Evolutionary conservation across 192 early-diverging fungal species (phyloP).

Genomic region (Geranomyces michiganensis): DNA sequence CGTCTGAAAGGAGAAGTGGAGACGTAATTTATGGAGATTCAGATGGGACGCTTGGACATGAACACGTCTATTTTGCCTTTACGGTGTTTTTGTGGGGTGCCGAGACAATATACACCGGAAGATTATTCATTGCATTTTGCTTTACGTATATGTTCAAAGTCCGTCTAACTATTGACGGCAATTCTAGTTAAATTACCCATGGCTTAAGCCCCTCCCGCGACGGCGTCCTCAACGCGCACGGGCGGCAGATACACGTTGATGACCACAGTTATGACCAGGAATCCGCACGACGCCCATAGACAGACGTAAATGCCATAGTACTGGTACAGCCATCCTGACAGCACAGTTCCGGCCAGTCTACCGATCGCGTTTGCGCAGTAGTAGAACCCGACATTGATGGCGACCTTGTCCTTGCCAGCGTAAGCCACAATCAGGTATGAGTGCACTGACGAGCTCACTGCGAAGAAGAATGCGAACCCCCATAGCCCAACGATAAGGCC

Average conservation of each 20-base stretch:
- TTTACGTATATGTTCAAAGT: no score
- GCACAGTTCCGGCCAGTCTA: slow-evolving; percentile 21
- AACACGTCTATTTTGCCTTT: no score
- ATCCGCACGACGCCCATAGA: slow-evolving; percentile 29
- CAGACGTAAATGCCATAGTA: slow-evolving; percentile 34
- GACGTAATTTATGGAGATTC: no score
- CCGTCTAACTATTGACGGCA: no score
- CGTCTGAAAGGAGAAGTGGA: no score
- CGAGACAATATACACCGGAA: no score
- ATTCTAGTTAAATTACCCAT: no score
- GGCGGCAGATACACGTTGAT: slow-evolving; percentile 26
- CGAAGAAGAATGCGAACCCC: slow-evolving; percentile 41
- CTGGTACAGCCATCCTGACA: slow-evolving; percentile 34
- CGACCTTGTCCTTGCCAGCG: slow-evolving; percentile 41
- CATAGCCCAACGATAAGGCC: slow-evolving; percentile 15
- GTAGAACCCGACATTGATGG: slow-evolving; percentile 45
- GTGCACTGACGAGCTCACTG: slow-evolving; percentile 41
- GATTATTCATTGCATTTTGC: no score
- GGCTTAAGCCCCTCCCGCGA: no score
- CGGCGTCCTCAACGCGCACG: no score
- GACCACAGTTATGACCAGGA: slow-evolving; percentile 18
- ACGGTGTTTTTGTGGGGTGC: no score
- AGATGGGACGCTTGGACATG: no score
- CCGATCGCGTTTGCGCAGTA: slow-evolving; percentile 39
- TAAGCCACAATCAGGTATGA: slow-evolving; percentile 46